These are phyloP conservation scores for Mychonastes homosphaera DNA, from an alignment of 139 green algal genomes.

Conservation along the genomic window DNA sequence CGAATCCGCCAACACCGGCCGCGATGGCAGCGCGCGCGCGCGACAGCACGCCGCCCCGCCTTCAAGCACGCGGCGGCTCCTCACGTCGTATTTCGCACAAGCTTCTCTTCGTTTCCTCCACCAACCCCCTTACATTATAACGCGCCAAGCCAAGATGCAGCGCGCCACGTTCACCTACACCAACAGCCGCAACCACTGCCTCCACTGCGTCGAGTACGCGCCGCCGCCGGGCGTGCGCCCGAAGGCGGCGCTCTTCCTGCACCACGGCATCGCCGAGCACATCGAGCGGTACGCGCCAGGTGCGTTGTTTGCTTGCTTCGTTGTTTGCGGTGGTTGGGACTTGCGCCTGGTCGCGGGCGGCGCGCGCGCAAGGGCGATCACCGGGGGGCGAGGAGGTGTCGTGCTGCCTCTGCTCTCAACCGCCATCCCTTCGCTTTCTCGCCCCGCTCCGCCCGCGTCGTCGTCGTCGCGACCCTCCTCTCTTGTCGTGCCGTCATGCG, in stretches of 20 bases:
- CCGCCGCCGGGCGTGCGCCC: background rate
- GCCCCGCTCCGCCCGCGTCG: background rate
- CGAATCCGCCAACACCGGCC: no score
- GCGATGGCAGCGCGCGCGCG: no score
- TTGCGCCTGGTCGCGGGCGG: background rate
- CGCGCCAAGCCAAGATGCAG: no score
- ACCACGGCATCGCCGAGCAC: constrained; percentile 52
- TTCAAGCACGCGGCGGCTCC: no score
- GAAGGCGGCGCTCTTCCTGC: constrained; percentile 30
- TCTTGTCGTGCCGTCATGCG: background rate
- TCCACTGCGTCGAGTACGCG: constrained; percentile 8
- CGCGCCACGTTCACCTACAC: constrained; percentile 7
- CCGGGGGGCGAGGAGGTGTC: background rate
- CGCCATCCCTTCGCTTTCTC: background rate
- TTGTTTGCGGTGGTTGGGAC: no score
- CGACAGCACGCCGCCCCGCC: no score
- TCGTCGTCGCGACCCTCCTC: background rate
- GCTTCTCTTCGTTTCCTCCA: no score
- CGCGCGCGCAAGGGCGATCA: background rate
- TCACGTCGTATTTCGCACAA: no score
- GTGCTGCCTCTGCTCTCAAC: background rate
- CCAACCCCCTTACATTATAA: no score
- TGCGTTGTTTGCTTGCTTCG: no score
- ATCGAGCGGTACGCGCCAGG: constrained; percentile 36
- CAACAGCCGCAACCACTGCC: constrained; percentile 4